These are phyloP conservation scores for Cystobasidium sp. DNA, from an alignment of 1,284 basidiomycete species.

Conservation along the genomic window DNA sequence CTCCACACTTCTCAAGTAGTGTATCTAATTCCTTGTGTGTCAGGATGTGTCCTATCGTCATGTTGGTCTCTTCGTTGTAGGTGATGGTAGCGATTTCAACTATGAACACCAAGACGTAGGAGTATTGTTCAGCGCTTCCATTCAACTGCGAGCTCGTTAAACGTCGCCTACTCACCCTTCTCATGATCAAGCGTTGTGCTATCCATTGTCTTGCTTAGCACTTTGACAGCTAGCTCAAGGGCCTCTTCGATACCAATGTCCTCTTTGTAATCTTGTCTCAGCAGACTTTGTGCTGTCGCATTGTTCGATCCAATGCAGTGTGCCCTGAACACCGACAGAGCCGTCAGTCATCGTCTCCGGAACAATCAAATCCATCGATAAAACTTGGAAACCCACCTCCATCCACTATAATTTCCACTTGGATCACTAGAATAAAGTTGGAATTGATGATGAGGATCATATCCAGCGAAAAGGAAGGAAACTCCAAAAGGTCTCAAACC, in stretches of 20 bases:
- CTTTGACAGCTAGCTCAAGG: slow-evolving; percentile 85
- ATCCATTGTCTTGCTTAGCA: slow-evolving; percentile 99
- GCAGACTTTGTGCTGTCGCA: slow-evolving; percentile 86
- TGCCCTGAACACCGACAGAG: slow-evolving; percentile 65
- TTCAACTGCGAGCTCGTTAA: background rate
- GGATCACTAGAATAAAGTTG: slow-evolving; percentile 99
- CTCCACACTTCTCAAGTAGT: slow-evolving; percentile 77
- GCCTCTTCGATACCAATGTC: slow-evolving; percentile 88
- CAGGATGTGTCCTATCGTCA: slow-evolving; percentile 91
- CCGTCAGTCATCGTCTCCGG: no score
- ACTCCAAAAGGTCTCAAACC: slow-evolving; percentile 98
- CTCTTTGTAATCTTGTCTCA: slow-evolving; percentile 99
- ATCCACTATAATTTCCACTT: slow-evolving; percentile 97
- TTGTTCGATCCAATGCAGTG: slow-evolving; percentile 97
- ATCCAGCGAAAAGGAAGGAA: slow-evolving; percentile 92
- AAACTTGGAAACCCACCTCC: slow-evolving; percentile 59
- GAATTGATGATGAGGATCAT: slow-evolving; percentile 94
- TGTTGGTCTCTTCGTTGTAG: slow-evolving; percentile 73
- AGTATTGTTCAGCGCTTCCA: background rate
- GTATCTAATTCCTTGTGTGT: slow-evolving; percentile 87
- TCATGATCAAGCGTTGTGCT: slow-evolving; percentile 93
- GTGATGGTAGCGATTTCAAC: slow-evolving; percentile 96
- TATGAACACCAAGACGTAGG: slow-evolving; percentile 55
- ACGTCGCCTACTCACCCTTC: slow-evolving; percentile 69
- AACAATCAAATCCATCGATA: background rate